Evolutionary conservation across 2,329 filamentous ascomycete species (phyloP).

Genomic region (Calycina herbarum): DNA sequence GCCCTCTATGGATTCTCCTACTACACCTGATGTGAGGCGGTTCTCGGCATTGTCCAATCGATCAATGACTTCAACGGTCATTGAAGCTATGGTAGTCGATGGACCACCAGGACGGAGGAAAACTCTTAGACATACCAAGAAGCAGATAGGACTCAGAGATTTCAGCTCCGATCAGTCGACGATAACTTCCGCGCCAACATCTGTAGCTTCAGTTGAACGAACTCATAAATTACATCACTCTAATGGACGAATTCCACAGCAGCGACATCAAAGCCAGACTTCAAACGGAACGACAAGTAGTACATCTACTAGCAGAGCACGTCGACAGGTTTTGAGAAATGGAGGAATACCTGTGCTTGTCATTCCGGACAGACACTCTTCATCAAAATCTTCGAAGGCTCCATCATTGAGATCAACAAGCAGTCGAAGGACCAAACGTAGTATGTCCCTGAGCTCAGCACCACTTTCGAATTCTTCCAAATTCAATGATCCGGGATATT

Average conservation of each 20-base stretch:
- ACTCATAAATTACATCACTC: constrained; percentile 31
- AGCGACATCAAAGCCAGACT: constrained; percentile 42
- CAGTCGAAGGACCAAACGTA: constrained; percentile 55
- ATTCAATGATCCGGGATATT: constrained; percentile 46
- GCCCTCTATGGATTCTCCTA: constrained; percentile 27
- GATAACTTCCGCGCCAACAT: constrained; percentile 45
- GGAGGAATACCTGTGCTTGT: constrained; percentile 64
- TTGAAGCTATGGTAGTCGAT: constrained; percentile 60
- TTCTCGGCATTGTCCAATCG: constrained; percentile 56
- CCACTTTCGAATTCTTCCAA: constrained; percentile 45
- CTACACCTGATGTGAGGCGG: constrained; percentile 44
- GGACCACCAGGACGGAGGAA: constrained; percentile 47
- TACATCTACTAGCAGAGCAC: constrained; percentile 52
- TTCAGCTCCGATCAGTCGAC: constrained; percentile 39
- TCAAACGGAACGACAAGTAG: constrained; percentile 53
- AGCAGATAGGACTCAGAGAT: constrained; percentile 53
- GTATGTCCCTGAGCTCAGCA: constrained; percentile 52
- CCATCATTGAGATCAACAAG: constrained; percentile 62
- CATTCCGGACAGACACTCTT: constrained; percentile 57
- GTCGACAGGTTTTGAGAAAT: constrained; percentile 59
- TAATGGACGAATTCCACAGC: constrained; percentile 28
- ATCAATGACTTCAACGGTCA: constrained; percentile 57
- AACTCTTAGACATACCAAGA: constrained; percentile 62
- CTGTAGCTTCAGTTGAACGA: constrained; percentile 36
- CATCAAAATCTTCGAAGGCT: constrained; percentile 48